Percentiles rank a stretch among this genome's conserved stretches.
Evolutionary conservation across 768 basidiomycete species (phyloP).

Genomic region (Tulasnella sp.): DNA sequence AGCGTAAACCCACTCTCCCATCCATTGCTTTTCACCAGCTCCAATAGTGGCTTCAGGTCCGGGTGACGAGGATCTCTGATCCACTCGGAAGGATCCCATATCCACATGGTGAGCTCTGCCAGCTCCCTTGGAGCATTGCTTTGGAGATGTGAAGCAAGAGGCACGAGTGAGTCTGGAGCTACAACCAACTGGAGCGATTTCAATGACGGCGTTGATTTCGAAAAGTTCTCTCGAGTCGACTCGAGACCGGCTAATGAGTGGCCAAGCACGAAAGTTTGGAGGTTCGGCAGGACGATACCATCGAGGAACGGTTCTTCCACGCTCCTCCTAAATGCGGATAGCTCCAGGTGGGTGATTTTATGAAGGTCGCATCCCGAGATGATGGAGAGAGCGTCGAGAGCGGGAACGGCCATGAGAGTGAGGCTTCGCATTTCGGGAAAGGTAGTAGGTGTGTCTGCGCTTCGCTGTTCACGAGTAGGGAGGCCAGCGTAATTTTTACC

Average conservation of each 20-base stretch:
- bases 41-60: not conserved
- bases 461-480: not conserved
- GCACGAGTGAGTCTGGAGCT: not conserved
- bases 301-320: not conserved
- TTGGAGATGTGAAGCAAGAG: not conserved
- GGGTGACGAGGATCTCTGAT: not conserved
- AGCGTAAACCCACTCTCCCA: not conserved
- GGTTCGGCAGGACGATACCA: not conserved
- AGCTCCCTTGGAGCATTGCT: not conserved
- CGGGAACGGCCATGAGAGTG: not conserved
- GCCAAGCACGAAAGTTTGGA: not conserved
- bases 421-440: not conserved
- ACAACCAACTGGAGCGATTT: not conserved
- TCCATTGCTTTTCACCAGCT: not conserved
- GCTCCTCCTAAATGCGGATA: not conserved
- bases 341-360: not conserved
- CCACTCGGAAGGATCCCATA: slow-evolving; percentile 4
- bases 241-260: not conserved
- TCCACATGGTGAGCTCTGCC: not conserved
- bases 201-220: not conserved
- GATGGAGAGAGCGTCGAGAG: not conserved
- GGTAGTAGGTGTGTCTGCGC: not conserved
- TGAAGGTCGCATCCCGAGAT: not conserved
- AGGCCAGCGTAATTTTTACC: not conserved
- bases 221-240: not conserved